These are phyloP conservation scores for Naegleria gruberi DNA, from an alignment of 208 protist genomes.

Conservation along the genomic window DNA sequence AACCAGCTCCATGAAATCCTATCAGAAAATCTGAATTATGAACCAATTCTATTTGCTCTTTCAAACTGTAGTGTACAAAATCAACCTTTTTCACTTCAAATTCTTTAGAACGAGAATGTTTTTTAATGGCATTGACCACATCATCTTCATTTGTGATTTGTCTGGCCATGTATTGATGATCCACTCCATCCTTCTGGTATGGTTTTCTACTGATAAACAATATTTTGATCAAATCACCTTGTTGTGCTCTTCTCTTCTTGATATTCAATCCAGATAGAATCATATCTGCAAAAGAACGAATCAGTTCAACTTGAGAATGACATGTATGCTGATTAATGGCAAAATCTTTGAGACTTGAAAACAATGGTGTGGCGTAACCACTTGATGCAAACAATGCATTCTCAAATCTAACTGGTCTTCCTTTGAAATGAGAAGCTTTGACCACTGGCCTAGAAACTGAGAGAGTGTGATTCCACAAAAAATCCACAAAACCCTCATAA, in stretches of 20 bases:
- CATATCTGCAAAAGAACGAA: neutral
- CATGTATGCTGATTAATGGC: neutral
- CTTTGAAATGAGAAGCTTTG: neutral
- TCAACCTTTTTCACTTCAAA: neutral
- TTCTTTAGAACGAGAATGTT: neutral
- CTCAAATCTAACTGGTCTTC: neutral
- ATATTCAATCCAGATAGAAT: neutral
- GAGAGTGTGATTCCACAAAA: neutral
- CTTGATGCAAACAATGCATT: neutral
- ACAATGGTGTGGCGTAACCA: neutral
- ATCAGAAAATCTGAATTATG: neutral
- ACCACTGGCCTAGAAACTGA: neutral
- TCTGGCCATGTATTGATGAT: neutral
- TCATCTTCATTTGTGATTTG: slow-evolving; percentile 16
- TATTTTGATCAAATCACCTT: neutral
- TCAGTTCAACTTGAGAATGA: neutral
- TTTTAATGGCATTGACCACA: neutral
- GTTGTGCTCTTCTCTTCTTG: neutral
- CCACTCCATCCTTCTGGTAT: neutral
- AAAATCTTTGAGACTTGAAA: neutral
- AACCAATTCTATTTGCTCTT: slow-evolving; percentile 2
- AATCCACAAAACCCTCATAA: neutral
- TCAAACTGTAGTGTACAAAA: neutral
- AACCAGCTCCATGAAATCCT: slow-evolving; percentile 10
- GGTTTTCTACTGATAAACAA: neutral